These are phyloP conservation scores for Marasmius sp. DNA, from an alignment of 1,284 basidiomycete genomes.

Conservation along the genomic window DNA sequence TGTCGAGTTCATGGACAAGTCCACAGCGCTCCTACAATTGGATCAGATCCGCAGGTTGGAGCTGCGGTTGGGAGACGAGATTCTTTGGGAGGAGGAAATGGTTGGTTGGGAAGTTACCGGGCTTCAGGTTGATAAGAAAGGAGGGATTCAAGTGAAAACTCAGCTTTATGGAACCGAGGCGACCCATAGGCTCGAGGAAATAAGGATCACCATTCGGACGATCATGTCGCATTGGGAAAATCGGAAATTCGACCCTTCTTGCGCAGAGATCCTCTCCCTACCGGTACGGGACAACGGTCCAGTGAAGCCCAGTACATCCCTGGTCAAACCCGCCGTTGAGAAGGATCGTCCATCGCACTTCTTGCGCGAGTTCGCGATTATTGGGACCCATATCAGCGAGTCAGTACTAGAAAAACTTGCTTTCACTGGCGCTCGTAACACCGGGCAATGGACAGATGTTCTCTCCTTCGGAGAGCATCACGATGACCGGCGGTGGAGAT, in stretches of 20 bases:
- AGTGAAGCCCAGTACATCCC: not conserved
- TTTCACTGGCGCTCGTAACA: slow-evolving; percentile 55
- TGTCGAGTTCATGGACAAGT: slow-evolving; percentile 64
- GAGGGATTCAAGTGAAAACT: not conserved
- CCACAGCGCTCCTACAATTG: slow-evolving; percentile 43
- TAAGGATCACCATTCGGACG: slow-evolving; percentile 49
- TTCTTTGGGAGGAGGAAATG: slow-evolving; percentile 24
- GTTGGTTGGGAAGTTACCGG: slow-evolving; percentile 9
- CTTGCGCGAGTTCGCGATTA: not conserved
- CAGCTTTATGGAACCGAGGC: not conserved
- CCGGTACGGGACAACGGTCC: not conserved
- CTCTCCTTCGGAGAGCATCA: slow-evolving; percentile 28
- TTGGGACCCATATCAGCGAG: slow-evolving; percentile 29
- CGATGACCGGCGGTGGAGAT: slow-evolving; percentile 45
- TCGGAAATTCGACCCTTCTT: slow-evolving; percentile 28
- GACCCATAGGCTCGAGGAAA: slow-evolving; percentile 23
- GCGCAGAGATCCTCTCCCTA: not conserved
- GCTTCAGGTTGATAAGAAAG: not conserved
- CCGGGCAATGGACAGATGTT: slow-evolving; percentile 69
- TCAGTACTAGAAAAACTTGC: slow-evolving; percentile 45
- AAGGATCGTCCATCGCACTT: not conserved
- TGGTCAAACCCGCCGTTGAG: not conserved
- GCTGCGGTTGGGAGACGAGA: slow-evolving; percentile 49
- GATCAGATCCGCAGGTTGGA: slow-evolving; percentile 54
- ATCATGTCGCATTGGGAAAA: slow-evolving; percentile 54